Evolutionary conservation across 176 grass and related monocot genomes (phyloP).

Genomic region (Aegilops bicornis): DNA sequence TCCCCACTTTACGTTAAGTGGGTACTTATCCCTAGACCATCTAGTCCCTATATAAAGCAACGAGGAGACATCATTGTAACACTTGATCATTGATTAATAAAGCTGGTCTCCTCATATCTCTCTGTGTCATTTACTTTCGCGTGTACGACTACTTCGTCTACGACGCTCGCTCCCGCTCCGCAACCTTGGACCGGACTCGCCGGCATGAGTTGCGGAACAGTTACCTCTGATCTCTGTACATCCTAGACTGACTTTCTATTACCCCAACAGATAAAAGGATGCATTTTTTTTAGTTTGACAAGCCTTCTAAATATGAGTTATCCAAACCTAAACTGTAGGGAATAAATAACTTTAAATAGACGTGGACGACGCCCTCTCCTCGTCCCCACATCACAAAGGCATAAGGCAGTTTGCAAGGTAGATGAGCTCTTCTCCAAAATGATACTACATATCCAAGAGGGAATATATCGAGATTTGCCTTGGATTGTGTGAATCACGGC

Average conservation of each 20-base stretch:
- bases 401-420: neutral
- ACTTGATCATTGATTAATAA: too few species aligned
- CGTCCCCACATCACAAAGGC: constrained; percentile 25
- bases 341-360: constrained; percentile 47
- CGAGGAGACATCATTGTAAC: too few species aligned
- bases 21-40: too few species aligned
- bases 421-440: constrained; percentile 24
- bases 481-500: constrained; percentile 25
- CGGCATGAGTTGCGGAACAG: too few species aligned
- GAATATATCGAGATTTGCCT: constrained; percentile 51
- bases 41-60: too few species aligned
- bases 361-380: constrained; percentile 29
- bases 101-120: too few species aligned
- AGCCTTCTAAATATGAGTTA: neutral
- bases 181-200: too few species aligned
- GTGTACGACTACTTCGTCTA: too few species aligned
- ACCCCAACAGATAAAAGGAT: neutral
- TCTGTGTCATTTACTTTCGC: too few species aligned
- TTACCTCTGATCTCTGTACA: neutral
- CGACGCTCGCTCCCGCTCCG: too few species aligned
- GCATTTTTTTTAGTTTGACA: neutral
- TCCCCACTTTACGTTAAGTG: too few species aligned
- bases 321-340: constrained; percentile 30
- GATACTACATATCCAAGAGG: constrained; percentile 16
- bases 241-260: neutral